phyloP scores from a whole-genome alignment of 768 basidiomycete genomes.

The Auriscalpium orientale region DNA sequence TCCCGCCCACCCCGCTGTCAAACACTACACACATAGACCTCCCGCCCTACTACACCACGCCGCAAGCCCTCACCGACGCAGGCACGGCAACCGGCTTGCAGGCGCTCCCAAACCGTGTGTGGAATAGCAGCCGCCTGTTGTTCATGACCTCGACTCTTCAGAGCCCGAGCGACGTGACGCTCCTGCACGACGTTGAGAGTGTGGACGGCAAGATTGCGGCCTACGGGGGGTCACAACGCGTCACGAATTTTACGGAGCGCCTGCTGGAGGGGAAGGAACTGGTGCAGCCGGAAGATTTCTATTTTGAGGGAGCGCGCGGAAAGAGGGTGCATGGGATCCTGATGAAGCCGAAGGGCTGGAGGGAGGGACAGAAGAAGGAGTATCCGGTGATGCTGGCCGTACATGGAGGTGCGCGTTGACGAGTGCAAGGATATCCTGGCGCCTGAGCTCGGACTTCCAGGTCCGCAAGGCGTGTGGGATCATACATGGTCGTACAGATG shows the following conservation, averaged over 20 bases:
- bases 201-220: constrained; percentile 16
- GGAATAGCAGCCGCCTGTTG: constrained; percentile 40
- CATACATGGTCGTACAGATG: constrained; percentile 88
- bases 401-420: constrained; percentile 48
- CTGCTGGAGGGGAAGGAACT: constrained; percentile 53
- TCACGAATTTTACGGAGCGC: constrained; percentile 59
- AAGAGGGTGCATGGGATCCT: constrained; percentile 80
- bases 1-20: constrained; percentile 52
- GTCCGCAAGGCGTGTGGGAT: constrained; percentile 81
- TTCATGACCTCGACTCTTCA: constrained; percentile 69
- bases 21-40: constrained; percentile 45
- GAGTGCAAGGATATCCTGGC: no score
- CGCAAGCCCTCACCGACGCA: constrained; percentile 51
- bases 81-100: constrained; percentile 58
- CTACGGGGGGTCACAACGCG: constrained; percentile 34
- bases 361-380: constrained; percentile 46
- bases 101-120: constrained; percentile 36
- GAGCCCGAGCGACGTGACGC: constrained; percentile 72
- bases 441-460: constrained; percentile 20
- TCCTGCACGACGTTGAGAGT: constrained; percentile 30
- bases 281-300: constrained; percentile 68
- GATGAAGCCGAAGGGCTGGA: constrained; percentile 74
- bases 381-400: constrained; percentile 79
- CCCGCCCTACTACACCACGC: constrained; percentile 37
- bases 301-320: constrained; percentile 78